Conservation (phyloP, 257 asterid genomes). For the Przewalskia tangutica region DNA sequence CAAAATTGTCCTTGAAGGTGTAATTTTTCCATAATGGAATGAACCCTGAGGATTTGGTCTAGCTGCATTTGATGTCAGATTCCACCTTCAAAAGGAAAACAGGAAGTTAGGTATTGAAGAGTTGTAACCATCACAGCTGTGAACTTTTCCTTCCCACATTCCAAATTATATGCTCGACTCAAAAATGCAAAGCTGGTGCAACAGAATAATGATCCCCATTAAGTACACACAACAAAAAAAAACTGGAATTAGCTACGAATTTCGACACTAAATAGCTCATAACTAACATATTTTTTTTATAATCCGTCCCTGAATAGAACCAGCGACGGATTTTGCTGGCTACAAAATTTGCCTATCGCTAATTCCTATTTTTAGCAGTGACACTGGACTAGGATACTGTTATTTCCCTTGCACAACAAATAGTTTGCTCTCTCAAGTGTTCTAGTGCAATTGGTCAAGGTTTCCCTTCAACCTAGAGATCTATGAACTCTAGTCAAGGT, state of each 20-base stretch:
- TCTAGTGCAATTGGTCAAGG: not conserved
- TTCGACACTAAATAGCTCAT: too few relatives aligned
- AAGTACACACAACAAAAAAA: not conserved
- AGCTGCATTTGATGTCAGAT: constrained; percentile 41
- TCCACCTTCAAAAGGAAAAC: constrained; percentile 28
- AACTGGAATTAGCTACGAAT: too few relatives aligned
- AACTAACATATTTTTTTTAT: too few relatives aligned
- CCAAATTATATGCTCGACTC: not conserved
- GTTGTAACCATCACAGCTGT: not conserved
- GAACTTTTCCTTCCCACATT: not conserved
- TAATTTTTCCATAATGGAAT: constrained; percentile 33
- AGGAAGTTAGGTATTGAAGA: not conserved
- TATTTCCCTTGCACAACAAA: not conserved
- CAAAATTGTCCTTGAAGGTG: constrained; percentile 31
- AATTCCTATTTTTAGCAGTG: too few relatives aligned
- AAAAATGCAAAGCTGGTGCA: not conserved
- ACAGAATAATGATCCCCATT: not conserved
- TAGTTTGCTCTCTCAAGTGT: not conserved
- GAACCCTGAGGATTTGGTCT: constrained; percentile 61
- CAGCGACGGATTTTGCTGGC: too few relatives aligned
- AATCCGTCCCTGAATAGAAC: too few relatives aligned
- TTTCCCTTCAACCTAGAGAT: not conserved
- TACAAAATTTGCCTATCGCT: too few relatives aligned
- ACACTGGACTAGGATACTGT: not conserved
- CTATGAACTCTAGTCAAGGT: not conserved